Base-by-base conservation (phyloP, 208 protist genomes). In the Trypanosoma lewisi region DNA sequence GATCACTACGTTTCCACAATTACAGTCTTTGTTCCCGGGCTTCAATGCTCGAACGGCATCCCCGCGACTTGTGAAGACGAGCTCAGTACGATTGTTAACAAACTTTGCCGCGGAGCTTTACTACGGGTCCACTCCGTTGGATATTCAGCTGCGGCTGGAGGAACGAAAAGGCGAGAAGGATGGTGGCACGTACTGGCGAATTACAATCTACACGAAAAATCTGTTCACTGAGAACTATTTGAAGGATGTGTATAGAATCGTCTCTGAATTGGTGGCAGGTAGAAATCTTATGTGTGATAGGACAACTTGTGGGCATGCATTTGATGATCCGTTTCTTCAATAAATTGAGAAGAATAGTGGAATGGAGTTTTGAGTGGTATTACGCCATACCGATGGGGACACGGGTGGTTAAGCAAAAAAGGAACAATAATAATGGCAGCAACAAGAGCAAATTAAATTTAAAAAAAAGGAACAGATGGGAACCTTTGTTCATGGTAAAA, bases 1-100 rank as follows among this genome's bases (percentile, higher is more conserved):
- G 16, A 63, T 94, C 31, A 72, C 70, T 1, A 88, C 73, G 3
- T 83, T 90, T 50, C 47, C 78, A 23, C 80, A 91, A 67, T 53
- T 94, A 50, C 82, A 90, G 59, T 75, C 67, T 17, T 49, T 94
- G 41, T 94, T 94, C 57, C 83, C 85, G 0, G 88, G 85, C 17
- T 91, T 94, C 62, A 71, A 88, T 42, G 50, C 72, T 39, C 25
- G 84, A 23, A 67, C 69, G 21, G 52, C 53, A 17, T 63, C 69
- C 4, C 73, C 52, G 25, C 45, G 79, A 3, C 56, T 72, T 17
- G n/a, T 80, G 11, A 19, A 60, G 53, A 54, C 58, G 12, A 62
- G 69, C 23, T 74, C 49, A 25, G 28, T 68, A 19, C 76, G 80
- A 50, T 58, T 47, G 11, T 34, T 59, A 2, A 57, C 61, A 14